Conservation (phyloP, 352 stramenopile genomes). For the Phytophthora cryptogea region DNA sequence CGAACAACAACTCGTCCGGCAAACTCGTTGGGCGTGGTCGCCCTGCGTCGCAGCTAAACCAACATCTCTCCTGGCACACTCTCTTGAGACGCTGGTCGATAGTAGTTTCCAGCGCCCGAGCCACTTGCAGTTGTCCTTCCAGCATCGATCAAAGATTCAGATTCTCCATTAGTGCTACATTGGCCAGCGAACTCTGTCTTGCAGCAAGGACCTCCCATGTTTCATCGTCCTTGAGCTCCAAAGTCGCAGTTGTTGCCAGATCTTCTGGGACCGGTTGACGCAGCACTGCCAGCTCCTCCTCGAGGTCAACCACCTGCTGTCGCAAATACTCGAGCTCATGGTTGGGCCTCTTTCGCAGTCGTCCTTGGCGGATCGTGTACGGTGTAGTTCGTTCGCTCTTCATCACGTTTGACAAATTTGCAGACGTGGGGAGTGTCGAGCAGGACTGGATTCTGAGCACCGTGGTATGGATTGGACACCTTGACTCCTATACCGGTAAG, state of each 20-base stretch:
- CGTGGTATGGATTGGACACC: background rate
- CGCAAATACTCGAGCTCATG: conserved; percentile 36
- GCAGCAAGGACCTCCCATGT: conserved; percentile 9
- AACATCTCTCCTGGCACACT: conserved; percentile 1
- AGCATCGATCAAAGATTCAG: conserved; percentile 10
- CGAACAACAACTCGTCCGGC: conserved; percentile 18
- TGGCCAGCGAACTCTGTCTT: conserved; percentile 1
- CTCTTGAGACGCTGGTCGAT: conserved; percentile 20
- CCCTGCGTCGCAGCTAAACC: conserved; percentile 1
- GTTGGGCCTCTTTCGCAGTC: conserved; percentile 28
- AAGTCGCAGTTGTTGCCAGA: background rate
- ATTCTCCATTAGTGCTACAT: conserved; percentile 10
- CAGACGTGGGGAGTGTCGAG: background rate
- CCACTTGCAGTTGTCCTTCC: conserved; percentile 7
- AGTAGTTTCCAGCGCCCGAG: conserved; percentile 2
- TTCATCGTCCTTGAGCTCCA: background rate
- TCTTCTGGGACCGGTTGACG: conserved; percentile 5
- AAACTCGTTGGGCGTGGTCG: conserved; percentile 5
- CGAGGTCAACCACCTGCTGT: conserved; percentile 18
- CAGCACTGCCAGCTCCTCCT: conserved; percentile 25
- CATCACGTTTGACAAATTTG: no score
- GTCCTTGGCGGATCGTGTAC: conserved; percentile 14
- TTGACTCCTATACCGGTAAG: no score
- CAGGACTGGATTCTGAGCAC: background rate
- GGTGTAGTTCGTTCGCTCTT: conserved; percentile 9